A percentile compares a stretch with the other conserved stretches of the same genome.
phyloP scores from a whole-genome alignment of 495 filamentous ascomycete species.

The Penicillium simplicissimum region DNA sequence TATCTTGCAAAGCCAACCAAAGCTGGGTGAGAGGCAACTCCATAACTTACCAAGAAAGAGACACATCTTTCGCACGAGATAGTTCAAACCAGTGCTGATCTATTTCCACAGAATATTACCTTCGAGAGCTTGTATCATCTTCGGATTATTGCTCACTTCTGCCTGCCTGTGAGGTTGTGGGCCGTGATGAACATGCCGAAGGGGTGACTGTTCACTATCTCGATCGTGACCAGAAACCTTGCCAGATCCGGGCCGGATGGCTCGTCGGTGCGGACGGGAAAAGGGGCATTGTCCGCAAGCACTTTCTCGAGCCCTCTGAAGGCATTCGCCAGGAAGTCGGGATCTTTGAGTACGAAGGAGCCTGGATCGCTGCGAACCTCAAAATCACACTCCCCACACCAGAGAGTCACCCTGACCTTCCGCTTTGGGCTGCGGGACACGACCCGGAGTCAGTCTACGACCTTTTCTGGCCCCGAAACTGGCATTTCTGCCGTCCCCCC shows the following conservation, averaged over 20 bases:
- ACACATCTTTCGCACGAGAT: background rate
- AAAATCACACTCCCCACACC: slow-evolving; percentile 41
- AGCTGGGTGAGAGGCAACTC: slow-evolving; percentile 10
- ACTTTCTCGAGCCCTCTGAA: slow-evolving; percentile 39
- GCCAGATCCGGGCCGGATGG: slow-evolving; percentile 27
- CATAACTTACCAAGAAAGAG: background rate
- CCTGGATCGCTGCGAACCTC: slow-evolving; percentile 47
- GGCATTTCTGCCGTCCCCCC: slow-evolving; percentile 38
- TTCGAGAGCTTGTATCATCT: slow-evolving; percentile 8
- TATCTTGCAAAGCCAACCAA: slow-evolving; percentile 23
- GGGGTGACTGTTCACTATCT: slow-evolving; percentile 30
- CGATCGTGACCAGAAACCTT: slow-evolving; percentile 17
- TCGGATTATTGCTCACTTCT: slow-evolving; percentile 28
- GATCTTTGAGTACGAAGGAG: slow-evolving; percentile 34
- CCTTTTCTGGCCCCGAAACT: slow-evolving; percentile 44
- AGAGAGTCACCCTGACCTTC: slow-evolving; percentile 45
- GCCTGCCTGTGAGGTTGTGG: slow-evolving; percentile 32
- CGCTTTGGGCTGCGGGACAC: slow-evolving; percentile 44
- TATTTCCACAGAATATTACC: background rate
- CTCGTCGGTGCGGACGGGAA: slow-evolving; percentile 51
- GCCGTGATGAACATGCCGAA: slow-evolving; percentile 22
- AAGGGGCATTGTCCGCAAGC: slow-evolving; percentile 43
- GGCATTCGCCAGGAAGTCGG: slow-evolving; percentile 24
- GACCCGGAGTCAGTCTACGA: slow-evolving; percentile 43
- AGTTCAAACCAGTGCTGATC: background rate